Conservation (phyloP, 2,329 filamentous ascomycete genomes). For the Aspergillus terreus region DNA sequence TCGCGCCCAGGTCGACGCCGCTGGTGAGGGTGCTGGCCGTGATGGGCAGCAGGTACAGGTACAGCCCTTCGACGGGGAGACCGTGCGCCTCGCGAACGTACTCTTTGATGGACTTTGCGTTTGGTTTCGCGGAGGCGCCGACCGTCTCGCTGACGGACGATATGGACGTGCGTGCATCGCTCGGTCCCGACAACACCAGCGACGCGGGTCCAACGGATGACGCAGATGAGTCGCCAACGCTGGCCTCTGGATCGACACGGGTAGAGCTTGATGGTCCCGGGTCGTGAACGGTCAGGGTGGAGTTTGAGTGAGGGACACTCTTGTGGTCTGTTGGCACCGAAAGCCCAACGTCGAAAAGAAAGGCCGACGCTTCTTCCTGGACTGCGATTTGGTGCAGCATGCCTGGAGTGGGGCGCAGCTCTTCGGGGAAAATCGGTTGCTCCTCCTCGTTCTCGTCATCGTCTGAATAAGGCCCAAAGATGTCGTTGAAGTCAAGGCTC, state of each 20-base stretch:
- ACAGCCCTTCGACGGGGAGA: conserved; percentile 52
- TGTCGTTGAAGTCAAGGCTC: neutral
- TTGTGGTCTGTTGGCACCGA: neutral
- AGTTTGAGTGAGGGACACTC: too few relatives aligned
- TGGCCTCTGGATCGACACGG: too few relatives aligned
- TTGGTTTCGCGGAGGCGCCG: neutral
- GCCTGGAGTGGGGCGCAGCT: neutral
- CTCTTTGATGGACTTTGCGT: conserved; percentile 27
- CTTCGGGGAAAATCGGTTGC: neutral
- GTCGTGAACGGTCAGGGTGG: too few relatives aligned
- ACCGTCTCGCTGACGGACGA: too few relatives aligned
- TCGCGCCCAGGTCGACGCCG: conserved; percentile 54
- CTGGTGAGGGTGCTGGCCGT: conserved; percentile 55
- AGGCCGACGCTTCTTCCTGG: neutral
- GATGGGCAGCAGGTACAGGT: conserved; percentile 58
- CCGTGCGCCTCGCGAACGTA: conserved; percentile 60
- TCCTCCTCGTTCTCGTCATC: neutral
- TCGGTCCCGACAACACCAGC: too few relatives aligned
- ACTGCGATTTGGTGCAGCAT: neutral
- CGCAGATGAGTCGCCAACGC: too few relatives aligned
- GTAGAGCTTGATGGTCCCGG: too few relatives aligned
- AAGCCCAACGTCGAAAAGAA: neutral
- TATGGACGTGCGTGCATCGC: too few relatives aligned
- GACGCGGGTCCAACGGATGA: too few relatives aligned
- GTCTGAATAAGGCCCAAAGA: neutral